These are phyloP conservation scores for Arthrobotrys sphaeroides DNA, from an alignment of 2,329 filamentous ascomycete species.

Conservation along the genomic window DNA sequence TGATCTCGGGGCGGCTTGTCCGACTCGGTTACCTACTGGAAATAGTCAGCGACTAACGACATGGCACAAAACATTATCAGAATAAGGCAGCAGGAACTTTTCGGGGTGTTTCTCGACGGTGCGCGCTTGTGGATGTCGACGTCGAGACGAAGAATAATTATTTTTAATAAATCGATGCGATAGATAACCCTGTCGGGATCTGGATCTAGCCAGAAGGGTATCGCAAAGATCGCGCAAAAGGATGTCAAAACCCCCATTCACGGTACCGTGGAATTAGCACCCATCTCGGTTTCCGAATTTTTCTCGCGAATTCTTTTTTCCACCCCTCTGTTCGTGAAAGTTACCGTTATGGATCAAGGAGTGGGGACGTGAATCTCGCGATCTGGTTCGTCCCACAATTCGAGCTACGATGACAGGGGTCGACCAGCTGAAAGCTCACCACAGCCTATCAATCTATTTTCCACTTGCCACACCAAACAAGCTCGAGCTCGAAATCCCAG, in stretches of 20 bases:
- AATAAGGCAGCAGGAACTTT: conserved; percentile 46
- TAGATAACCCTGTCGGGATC: conserved; percentile 43
- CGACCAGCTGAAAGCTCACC: conserved; percentile 48
- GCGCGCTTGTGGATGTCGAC: conserved; percentile 28
- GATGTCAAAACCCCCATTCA: conserved; percentile 35
- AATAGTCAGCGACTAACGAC: conserved; percentile 45
- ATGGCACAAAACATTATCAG: conserved; percentile 21
- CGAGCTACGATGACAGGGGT: conserved; percentile 50
- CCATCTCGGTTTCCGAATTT: conserved; percentile 25
- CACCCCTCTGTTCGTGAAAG: conserved; percentile 16
- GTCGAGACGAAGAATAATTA: conserved; percentile 9
- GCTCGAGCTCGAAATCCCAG: conserved; percentile 51
- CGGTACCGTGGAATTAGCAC: conserved; percentile 38
- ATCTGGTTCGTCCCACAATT: conserved; percentile 54
- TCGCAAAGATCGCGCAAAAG: conserved; percentile 45
- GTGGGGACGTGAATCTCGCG: conserved; percentile 54
- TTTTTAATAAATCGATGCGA: conserved; percentile 17
- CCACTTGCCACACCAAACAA: conserved; percentile 52
- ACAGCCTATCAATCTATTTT: conserved; percentile 51
- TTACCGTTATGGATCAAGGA: conserved; percentile 45
- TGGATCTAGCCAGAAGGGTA: conserved; percentile 39
- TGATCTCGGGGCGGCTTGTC: conserved; percentile 53
- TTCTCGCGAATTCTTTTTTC: conserved; percentile 27
- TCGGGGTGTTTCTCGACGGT: conserved; percentile 28
- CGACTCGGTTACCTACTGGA: conserved; percentile 53